Evolutionary conservation across 78 protist species (phyloP), one percentile per base, ranked within the genome.

Genomic region (Speleostelium caveatum): DNA sequence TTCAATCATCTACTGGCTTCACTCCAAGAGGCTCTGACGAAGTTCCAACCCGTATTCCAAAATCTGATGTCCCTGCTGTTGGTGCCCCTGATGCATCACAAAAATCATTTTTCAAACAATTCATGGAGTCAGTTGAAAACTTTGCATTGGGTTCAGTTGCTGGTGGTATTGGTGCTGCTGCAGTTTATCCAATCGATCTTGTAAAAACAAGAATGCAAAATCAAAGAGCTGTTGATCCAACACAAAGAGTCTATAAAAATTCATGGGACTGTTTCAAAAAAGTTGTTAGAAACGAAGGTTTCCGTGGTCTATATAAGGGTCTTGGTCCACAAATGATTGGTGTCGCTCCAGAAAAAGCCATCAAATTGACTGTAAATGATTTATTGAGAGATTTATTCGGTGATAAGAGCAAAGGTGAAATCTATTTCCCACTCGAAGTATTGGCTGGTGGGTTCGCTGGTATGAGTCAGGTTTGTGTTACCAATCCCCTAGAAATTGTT

Each of bases 301-400:
- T 74, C 35, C 32, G 39, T 24, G 97, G 97, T 32, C 39, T 95
- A 22, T 94, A 94, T 55, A 67, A 75, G 49, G 97, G 97, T 42
- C 62, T 95, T 21, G 87, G 56, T 10, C 97, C 97, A 63, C 97
- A 95, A 76, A 75, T 95, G 87, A 89, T 93, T 24, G 97, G 97
- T 73, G 97, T 95, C 7, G 96, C 96, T 10, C 97, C 97, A n/a
- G 97, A 95, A 56, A 95, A 95, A 56, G 97, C 97, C 30, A 95
- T 95, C 76, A 95, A 95, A 73, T 68, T 95, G 39, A 85, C 87
- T 1, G 94, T 95, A 33, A 95, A 95, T 85, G 97, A 93, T 53
- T 30, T 89, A 24, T 66, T 93, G 36, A 75, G 97, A 36, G 45
- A 55, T 30, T 65, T 74, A 19, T 93, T 95, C 59, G 77, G 55